phyloP scores from a whole-genome alignment of 2,329 filamentous ascomycete species.

The Fusarium sp. region DNA sequence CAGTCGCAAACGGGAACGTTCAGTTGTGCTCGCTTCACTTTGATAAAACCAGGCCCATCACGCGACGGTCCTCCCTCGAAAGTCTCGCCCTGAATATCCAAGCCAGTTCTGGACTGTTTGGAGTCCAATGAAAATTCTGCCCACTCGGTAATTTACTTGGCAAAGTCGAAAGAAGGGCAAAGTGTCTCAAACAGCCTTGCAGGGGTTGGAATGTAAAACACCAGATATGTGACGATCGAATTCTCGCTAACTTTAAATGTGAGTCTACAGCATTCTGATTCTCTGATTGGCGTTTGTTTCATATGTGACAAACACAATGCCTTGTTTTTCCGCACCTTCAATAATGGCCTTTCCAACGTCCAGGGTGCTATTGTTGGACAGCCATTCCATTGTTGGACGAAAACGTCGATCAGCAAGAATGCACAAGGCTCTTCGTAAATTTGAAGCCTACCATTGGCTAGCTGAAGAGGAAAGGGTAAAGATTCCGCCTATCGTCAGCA shows the following conservation, averaged over 20 bases:
- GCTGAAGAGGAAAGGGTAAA: background rate
- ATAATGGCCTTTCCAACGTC: background rate
- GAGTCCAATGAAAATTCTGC: background rate
- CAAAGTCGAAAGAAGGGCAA: background rate
- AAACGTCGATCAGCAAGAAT: background rate
- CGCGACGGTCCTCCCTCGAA: too few relatives aligned
- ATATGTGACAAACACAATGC: constrained; percentile 11
- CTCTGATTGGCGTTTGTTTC: background rate
- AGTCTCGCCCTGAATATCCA: background rate
- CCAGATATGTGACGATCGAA: constrained; percentile 21
- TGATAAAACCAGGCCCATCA: background rate
- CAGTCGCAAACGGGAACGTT: background rate
- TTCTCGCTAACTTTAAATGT: background rate
- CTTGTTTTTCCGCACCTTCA: background rate
- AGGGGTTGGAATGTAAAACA: constrained; percentile 14
- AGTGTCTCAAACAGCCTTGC: background rate
- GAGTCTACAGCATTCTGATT: background rate
- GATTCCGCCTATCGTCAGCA: background rate
- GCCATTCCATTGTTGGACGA: background rate
- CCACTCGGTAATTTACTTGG: constrained; percentile 2
- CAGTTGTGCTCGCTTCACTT: background rate
- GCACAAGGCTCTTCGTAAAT: background rate
- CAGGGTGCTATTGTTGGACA: background rate
- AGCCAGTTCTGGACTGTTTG: background rate
- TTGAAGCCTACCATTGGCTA: background rate